Evolutionary conservation across 75 land plant species (phyloP), one percentile per base, ranked within the genome.

Genomic region (Chamaecyparis obtusa): DNA sequence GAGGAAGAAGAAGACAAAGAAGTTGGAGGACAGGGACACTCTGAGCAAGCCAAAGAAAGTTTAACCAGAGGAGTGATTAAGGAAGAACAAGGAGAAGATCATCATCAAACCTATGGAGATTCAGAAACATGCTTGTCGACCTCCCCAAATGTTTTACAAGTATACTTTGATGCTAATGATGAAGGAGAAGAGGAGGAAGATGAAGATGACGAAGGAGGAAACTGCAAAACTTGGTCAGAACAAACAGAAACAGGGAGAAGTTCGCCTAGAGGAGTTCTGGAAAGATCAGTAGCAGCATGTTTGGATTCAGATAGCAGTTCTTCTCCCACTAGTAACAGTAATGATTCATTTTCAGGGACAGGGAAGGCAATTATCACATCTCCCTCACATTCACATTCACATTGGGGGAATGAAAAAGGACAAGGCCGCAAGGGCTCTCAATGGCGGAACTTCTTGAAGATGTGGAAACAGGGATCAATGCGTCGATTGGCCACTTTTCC

Each of bases 201-300:
- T 19, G 83, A 39, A 21, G 83, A 80, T 7, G 83, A 43, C 9
- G 43, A 78, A 11, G 83, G 32, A n/a, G 83, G 32, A 44, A n/a
- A 32, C 49, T 46, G 15, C 49, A 81, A 44, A 81, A 46, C 48
- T n/a, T 81, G 83, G 83, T 46, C 4, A 27, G 16, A 81, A n/a
- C 44, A 21, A 24, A 78, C 46, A 37, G 51, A 46, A n/a, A 81
- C 51, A 24, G 51, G 83, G 51, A n/a, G 83, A 46, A 84, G 87
- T 46, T 88, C 88, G 32, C 88, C 88, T 9, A 85, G 88, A 88
- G 88, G 87, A 10, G 87, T 88, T 30, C 51, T 88, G 17, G 88
- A 88, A 48, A 49, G 33, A 55, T 57, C 56, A 33, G 74, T 33
- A 39, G 46, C 83, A 81, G 2, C 83, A 81, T 86, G 35, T 67